Evolutionary conservation across 306 rosid genomes (phyloP).

Genomic region (Glycyrrhiza uralensis): DNA sequence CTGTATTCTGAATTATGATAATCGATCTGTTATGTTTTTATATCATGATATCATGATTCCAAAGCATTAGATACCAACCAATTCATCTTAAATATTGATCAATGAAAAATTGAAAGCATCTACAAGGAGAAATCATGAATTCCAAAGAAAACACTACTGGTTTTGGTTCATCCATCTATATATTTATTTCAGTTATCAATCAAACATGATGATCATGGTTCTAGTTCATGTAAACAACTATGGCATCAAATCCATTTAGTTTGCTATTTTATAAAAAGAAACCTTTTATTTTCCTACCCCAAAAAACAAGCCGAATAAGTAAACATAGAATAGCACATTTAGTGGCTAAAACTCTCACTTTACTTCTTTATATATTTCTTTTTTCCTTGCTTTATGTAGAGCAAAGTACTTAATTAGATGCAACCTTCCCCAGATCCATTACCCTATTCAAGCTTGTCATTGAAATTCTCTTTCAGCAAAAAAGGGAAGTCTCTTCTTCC

Average conservation of each 20-base stretch:
- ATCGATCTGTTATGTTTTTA: not conserved
- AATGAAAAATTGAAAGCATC: constrained; percentile 20
- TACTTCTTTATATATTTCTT: not conserved
- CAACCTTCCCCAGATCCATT: constrained; percentile 34
- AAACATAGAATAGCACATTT: constrained; percentile 21
- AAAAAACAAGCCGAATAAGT: not conserved
- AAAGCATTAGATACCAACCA: constrained; percentile 20
- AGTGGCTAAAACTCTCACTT: constrained; percentile 17
- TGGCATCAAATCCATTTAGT: not conserved
- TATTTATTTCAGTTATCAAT: not conserved
- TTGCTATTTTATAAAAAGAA: not conserved
- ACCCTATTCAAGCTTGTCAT: not conserved
- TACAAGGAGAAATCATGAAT: not conserved
- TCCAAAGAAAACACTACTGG: not conserved
- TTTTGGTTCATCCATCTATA: constrained; percentile 16
- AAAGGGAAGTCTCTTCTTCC: not conserved
- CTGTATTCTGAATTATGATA: not conserved
- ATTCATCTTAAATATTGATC: not conserved
- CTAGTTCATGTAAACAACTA: not conserved
- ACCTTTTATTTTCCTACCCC: not conserved
- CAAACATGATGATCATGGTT: not conserved
- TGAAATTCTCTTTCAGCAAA: constrained; percentile 21
- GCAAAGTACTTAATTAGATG: constrained; percentile 24
- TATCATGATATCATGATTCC: constrained; percentile 18
- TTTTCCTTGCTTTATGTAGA: not conserved